Conservation (phyloP, 208 protist genomes). For the Plasmodiophora brassicae region DNA sequence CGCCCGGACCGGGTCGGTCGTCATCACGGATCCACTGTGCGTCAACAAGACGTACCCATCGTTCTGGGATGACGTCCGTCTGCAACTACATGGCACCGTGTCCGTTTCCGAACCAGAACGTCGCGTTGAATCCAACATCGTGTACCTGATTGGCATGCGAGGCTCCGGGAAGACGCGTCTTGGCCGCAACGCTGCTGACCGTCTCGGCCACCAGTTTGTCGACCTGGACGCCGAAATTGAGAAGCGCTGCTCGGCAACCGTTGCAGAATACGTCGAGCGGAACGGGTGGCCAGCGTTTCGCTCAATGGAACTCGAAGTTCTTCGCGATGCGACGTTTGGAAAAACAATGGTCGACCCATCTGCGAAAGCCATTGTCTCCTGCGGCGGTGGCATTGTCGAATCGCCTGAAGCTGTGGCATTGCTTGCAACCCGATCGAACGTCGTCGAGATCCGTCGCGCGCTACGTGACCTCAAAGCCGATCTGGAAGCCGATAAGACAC, state of each 20-base stretch:
- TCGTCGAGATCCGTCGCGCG: neutral
- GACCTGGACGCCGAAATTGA: neutral
- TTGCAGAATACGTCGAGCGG: neutral
- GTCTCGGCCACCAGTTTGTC: neutral
- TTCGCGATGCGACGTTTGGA: no score
- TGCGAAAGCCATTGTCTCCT: neutral
- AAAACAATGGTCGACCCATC: neutral
- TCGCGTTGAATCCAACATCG: neutral
- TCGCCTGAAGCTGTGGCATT: neutral
- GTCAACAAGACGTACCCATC: constrained; percentile 44
- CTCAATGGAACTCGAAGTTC: neutral
- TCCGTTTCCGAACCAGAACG: neutral
- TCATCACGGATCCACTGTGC: neutral
- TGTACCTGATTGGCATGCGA: constrained; percentile 16
- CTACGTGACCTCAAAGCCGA: neutral
- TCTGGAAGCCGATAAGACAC: neutral
- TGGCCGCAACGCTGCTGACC: neutral
- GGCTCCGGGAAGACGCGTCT: neutral
- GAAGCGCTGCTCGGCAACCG: neutral
- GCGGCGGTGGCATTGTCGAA: neutral
- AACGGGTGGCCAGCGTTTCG: neutral
- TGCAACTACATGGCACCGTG: neutral
- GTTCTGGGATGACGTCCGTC: constrained; percentile 5
- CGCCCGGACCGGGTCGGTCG: neutral
- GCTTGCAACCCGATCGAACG: neutral